Conservation (phyloP, 169 alveolate species). For the Plasmodium falciparum region DNA sequence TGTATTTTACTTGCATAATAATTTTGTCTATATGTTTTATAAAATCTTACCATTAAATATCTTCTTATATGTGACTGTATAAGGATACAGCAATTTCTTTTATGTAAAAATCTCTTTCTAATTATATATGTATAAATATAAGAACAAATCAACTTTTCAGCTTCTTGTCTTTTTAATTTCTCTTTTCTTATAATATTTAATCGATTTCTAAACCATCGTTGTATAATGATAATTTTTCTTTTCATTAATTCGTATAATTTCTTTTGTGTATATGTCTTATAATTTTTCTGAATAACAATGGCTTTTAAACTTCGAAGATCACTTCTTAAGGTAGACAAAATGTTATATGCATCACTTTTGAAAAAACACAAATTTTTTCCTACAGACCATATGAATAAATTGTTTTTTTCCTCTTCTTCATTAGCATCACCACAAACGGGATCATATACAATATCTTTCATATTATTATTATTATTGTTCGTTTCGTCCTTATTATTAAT, state of each 20-base stretch:
- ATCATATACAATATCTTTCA: no score
- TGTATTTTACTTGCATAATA: conserved; percentile 85
- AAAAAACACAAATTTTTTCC: conserved; percentile 58
- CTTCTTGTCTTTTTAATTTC: conserved; percentile 1
- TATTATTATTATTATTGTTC: no score
- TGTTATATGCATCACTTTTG: conserved; percentile 80
- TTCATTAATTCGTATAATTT: conserved; percentile 53
- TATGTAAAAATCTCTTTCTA: conserved; percentile 21
- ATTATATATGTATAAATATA: conserved; percentile 24
- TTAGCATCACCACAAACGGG: no score
- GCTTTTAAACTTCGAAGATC: conserved; percentile 78
- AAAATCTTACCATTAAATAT: conserved; percentile 6
- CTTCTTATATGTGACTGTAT: conserved; percentile 51
- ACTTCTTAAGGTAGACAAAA: conserved; percentile 79
- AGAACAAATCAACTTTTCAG: conserved; percentile 22
- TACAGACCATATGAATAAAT: conserved; percentile 47
- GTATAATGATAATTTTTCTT: conserved; percentile 76
- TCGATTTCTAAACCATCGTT: conserved; percentile 79
- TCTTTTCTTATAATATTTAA: conserved; percentile 59
- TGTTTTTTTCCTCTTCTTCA: not conserved
- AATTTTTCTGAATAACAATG: conserved; percentile 78
- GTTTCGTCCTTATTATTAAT: not conserved
- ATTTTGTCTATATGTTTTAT: conserved; percentile 67
- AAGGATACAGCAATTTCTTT: conserved; percentile 23
- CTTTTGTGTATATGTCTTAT: conserved; percentile 74